Base-by-base conservation (phyloP, 306 rosid genomes). In the Quercus berberidifolia region DNA sequence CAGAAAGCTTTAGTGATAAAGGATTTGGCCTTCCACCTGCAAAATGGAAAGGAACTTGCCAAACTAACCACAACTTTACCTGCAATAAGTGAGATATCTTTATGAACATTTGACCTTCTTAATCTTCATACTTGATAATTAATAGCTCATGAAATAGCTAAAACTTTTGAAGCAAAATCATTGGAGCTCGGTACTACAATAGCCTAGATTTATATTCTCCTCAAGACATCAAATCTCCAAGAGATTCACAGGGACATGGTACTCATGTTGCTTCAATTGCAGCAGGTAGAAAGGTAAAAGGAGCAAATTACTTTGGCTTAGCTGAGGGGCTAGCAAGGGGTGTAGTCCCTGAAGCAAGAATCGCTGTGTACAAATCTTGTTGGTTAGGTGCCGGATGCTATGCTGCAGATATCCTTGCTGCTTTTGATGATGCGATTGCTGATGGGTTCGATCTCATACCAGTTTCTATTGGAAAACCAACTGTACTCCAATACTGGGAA, bases 381-480 rank as follows among this genome's bases (percentile, higher is more conserved):
- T 76, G 78, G 82, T 5, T 26, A 3, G 20, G 38, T 62, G 3
- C 1, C 33, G 79, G 82, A 21, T 82, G 86, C 58, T 1, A n/a
- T 19, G 1, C 20, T 68, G 84, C 71, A 28, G 74, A 85, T 31
- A 67, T 82, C 26, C 71, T 77, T 3, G 72, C 72, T 15, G 86
- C 86, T 13, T 79, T 79, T 19, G 84, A 82, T 30, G 85, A 82
- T 41, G 84, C 84, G 56, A 86, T 86, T 21, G 79, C 80, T 2
- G 86, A 82, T 35, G 82, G 86, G 5, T 80, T 76, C 11, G 78
- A 79, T 19, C 76, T 82, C 54, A 25, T 79, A 67, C 76, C 84
- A 35, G 46, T 43, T 35, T 76, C 84, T 1, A 14, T 76, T 28
- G 75, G 82, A 11, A 3, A 0, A 1, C 6, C 64, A 0, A 5